These are phyloP conservation scores for Penicillium griseofulvum DNA, from an alignment of 2,329 filamentous ascomycete genomes.

Conservation along the genomic window DNA sequence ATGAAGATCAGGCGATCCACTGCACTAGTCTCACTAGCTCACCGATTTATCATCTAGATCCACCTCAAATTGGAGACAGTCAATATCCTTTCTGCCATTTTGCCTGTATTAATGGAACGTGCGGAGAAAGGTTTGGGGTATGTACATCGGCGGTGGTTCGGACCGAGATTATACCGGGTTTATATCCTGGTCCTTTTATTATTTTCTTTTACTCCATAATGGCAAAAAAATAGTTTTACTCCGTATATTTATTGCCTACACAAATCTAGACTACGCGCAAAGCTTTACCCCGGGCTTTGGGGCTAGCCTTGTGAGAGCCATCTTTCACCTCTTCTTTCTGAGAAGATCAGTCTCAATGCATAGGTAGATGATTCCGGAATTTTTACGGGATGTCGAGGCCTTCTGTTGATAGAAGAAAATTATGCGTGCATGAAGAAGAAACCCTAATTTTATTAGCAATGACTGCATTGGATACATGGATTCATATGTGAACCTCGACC, in stretches of 20 bases:
- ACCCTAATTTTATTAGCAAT: not conserved
- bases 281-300: slow-evolving; percentile 1
- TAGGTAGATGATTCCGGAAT: not conserved
- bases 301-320: not conserved
- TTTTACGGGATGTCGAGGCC: too few species aligned
- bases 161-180: not conserved
- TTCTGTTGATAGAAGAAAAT: not conserved
- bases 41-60: not conserved
- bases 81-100: not conserved
- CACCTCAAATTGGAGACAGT: not conserved
- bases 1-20: not conserved
- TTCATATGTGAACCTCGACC: not conserved
- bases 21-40: not conserved
- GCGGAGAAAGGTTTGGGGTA: not conserved
- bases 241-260: slow-evolving; percentile 17
- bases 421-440: not conserved
- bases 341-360: not conserved
- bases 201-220: slow-evolving; percentile 55
- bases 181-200: slow-evolving; percentile 66
- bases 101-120: not conserved
- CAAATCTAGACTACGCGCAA: slow-evolving; percentile 12
- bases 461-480: too few species aligned
- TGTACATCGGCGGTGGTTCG: not conserved
- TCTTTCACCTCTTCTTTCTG: not conserved
- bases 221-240: slow-evolving; percentile 17